These are phyloP conservation scores for Gossypium thurberi DNA, from an alignment of 345 rosid species.

Conservation along the genomic window DNA sequence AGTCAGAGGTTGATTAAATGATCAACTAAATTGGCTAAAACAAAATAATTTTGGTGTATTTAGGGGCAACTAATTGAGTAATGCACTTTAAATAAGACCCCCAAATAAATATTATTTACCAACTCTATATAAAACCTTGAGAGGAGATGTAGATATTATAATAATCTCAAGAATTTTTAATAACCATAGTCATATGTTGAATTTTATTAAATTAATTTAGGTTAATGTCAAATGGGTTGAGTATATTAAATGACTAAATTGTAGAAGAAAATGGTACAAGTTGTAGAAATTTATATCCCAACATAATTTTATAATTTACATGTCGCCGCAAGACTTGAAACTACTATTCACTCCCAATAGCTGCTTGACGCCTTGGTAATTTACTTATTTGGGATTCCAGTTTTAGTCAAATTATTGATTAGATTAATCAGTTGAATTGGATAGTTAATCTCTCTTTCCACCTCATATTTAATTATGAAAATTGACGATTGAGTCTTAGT, in stretches of 20 bases:
- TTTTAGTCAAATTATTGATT: too few relatives aligned
- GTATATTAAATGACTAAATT: slow-evolving; percentile 10
- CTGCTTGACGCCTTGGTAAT: too few relatives aligned
- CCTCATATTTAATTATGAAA: too few relatives aligned
- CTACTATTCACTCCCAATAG: background rate
- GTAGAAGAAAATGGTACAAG: background rate
- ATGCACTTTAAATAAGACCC: too few relatives aligned
- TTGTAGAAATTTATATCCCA: slow-evolving; percentile 25
- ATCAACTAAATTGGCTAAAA: background rate
- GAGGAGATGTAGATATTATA: background rate
- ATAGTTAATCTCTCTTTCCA: too few relatives aligned
- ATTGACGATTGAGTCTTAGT: too few relatives aligned
- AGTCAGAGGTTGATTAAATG: background rate
- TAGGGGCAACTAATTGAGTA: too few relatives aligned
- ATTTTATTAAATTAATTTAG: slow-evolving; percentile 3
- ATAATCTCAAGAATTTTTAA: too few relatives aligned
- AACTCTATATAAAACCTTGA: background rate
- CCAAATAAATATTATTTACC: background rate
- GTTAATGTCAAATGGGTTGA: slow-evolving; percentile 17
- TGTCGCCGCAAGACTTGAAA: background rate
- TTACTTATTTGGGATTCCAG: too few relatives aligned
- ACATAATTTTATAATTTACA: background rate
- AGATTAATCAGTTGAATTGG: too few relatives aligned
- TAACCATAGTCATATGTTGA: slow-evolving; percentile 9
- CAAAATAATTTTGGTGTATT: too few relatives aligned